Conservation (phyloP, 768 basidiomycete genomes). For the Lactifluus piperatus region DNA sequence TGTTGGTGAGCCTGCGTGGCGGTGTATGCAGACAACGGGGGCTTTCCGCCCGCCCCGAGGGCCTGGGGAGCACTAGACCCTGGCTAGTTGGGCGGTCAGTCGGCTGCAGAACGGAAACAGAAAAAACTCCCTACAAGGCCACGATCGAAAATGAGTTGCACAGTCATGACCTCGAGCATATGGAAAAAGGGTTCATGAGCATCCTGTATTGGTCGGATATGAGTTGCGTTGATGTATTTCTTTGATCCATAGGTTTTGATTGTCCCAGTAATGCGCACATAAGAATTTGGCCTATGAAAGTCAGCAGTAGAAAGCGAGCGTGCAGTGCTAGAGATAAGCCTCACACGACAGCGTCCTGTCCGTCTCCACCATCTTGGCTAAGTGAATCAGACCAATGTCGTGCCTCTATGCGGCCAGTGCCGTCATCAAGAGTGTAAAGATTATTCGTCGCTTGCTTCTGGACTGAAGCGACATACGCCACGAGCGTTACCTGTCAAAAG, state of each 20-base stretch:
- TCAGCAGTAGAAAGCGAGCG: background rate
- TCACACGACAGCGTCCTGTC: constrained; percentile 41
- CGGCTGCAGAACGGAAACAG: background rate
- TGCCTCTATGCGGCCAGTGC: constrained; percentile 69
- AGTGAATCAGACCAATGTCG: constrained; percentile 76
- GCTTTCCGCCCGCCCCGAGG: background rate
- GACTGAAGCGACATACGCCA: constrained; percentile 64
- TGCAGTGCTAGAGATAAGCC: constrained; percentile 14
- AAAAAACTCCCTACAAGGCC: constrained; percentile 45
- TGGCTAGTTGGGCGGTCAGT: constrained; percentile 16
- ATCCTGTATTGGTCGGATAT: constrained; percentile 62
- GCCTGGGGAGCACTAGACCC: constrained; percentile 18
- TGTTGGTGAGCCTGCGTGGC: constrained; percentile 24
- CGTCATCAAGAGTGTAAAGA: constrained; percentile 77
- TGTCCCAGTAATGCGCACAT: constrained; percentile 72
- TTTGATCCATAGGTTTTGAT: constrained; percentile 78
- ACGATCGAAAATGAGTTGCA: constrained; percentile 54
- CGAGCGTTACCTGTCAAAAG: constrained; percentile 50
- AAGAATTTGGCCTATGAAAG: constrained; percentile 53
- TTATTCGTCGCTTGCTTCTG: constrained; percentile 71
- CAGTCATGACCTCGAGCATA: constrained; percentile 62
- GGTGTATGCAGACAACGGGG: constrained; percentile 28
- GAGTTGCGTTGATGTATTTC: constrained; percentile 70
- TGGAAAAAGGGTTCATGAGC: constrained; percentile 79
- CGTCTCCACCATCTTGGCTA: constrained; percentile 44